Evolutionary conservation across 306 rosid species (phyloP), one percentile per base, ranked within the genome.

Genomic region (Prunus fruticosa): DNA sequence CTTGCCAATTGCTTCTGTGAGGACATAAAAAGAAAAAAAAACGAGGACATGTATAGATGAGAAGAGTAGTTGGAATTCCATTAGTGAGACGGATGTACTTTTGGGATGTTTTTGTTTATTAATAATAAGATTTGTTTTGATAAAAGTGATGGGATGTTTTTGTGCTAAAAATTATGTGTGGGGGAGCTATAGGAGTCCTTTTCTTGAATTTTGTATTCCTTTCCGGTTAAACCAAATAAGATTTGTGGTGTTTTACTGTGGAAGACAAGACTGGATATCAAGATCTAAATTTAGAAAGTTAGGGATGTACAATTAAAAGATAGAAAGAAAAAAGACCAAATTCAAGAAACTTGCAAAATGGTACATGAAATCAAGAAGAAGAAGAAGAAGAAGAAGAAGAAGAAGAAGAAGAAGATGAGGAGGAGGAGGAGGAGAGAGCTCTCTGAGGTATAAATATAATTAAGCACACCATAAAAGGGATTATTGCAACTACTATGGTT

Each of bases 1-100:
- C 91, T 92, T 2, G 96, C 91, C 64, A 96, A 80, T 93, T 96
- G 99, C 83, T 96, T 96, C 99, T 96, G 88, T 61, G 8, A 41
- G 34, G 75, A 23, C 23, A 34, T 10, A 63, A 11, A 18, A 81
- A 52, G 15, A 25, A 32, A 1, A 22, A 45, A 14, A 73, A 57
- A 64, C 34, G 30, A 51, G 52, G 68, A 34, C 27, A 62, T 47
- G 34, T n/a, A 9, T 23, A 4, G 34, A 62, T 13, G 43, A 32
- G 28, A 5, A 9, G 30, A 7, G 22, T 28, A 56, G 72, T 65
- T 16, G 62, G 77, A 3, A 30, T 56, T 75, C 23, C 69, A 57
- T 69, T 38, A 43, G 8, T 18, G 14, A 46, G 28, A 58, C 11
- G 25, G 25, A 53, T 23, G 60, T 3, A 49, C 56, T 64, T 64